Evolutionary conservation across 2,329 filamentous ascomycete species (phyloP).

Genomic region (Talaromyces islandicus): DNA sequence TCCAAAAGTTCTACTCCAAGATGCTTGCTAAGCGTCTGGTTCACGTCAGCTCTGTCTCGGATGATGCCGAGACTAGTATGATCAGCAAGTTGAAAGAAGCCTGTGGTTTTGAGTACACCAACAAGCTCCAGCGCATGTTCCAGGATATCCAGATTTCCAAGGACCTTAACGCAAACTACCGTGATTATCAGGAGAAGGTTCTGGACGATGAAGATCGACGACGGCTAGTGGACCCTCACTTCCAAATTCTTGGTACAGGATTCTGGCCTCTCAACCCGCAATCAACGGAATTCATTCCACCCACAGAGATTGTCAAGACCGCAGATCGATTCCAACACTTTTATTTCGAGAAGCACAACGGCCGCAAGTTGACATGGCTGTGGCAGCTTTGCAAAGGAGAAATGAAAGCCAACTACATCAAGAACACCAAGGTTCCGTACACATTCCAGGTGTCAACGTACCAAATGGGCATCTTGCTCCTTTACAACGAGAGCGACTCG

Average conservation of each 20-base stretch:
- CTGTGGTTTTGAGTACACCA: conserved; percentile 98
- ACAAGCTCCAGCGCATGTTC: conserved; percentile 99
- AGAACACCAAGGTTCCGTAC: conserved; percentile 80
- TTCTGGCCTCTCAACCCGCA: conserved; percentile 94
- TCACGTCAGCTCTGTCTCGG: conserved; percentile 89
- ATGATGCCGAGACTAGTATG: conserved; percentile 98
- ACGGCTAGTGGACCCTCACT: conserved; percentile 73
- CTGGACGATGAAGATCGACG: conserved; percentile 61
- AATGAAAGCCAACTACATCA: conserved; percentile 88
- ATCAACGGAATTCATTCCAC: conserved; percentile 81
- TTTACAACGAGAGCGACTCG: conserved; percentile 88
- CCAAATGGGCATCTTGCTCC: conserved; percentile 90
- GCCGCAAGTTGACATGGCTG: conserved; percentile 93
- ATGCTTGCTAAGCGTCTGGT: conserved; percentile 94
- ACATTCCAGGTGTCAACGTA: conserved; percentile 97
- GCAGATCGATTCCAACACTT: conserved; percentile 86
- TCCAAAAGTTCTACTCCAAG: conserved; percentile 98
- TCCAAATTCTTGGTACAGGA: conserved; percentile 88
- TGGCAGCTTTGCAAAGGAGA: conserved; percentile 99
- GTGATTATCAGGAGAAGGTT: conserved; percentile 65
- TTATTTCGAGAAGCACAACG: conserved; percentile 94
- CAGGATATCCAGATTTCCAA: conserved; percentile 99
- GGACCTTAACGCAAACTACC: conserved; percentile 86
- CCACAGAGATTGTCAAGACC: conserved; percentile 75
- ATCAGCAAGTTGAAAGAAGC: conserved; percentile 98